Percentiles rank a stretch among this genome's conserved stretches.
phyloP scores from a whole-genome alignment of 2,329 filamentous ascomycete genomes.

The Scopulariopsis brevicaulis region DNA sequence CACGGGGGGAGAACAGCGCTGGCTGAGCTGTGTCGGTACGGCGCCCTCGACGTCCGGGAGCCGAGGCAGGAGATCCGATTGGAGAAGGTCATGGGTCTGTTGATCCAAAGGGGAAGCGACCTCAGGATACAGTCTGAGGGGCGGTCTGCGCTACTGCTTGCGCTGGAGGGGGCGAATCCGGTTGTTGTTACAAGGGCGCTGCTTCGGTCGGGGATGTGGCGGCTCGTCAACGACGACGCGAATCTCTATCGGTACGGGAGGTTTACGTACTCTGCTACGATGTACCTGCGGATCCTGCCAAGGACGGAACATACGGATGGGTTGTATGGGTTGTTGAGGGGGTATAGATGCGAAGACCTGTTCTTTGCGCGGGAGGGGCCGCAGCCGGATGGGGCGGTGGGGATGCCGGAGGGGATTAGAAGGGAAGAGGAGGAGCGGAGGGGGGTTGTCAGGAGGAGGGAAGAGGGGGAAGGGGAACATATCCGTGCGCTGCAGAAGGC shows the following conservation, averaged over 20 bases:
- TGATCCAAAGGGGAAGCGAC: slow-evolving; percentile 46
- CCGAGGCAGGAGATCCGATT: slow-evolving; percentile 38
- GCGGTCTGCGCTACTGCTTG: slow-evolving; percentile 48
- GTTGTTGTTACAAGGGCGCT: slow-evolving; percentile 43
- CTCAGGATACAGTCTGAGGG: slow-evolving; percentile 41
- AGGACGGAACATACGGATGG: slow-evolving; percentile 24
- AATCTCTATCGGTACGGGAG: slow-evolving; percentile 41
- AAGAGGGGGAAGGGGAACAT: slow-evolving; percentile 37
- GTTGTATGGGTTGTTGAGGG: slow-evolving; percentile 35
- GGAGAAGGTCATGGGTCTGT: slow-evolving; percentile 43
- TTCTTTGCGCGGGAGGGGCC: slow-evolving; percentile 41
- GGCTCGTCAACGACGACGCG: slow-evolving; percentile 47
- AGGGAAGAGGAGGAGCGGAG: slow-evolving; percentile 37
- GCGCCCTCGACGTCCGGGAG: slow-evolving; percentile 31
- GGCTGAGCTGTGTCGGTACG: slow-evolving; percentile 50
- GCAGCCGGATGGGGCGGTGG: slow-evolving; percentile 40
- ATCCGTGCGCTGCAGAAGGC: slow-evolving; percentile 32
- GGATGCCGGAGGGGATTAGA: slow-evolving; percentile 37
- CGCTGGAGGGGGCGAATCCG: slow-evolving; percentile 44
- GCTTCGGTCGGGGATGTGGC: slow-evolving; percentile 54
- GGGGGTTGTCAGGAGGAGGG: slow-evolving; percentile 30
- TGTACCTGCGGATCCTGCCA: slow-evolving; percentile 43
- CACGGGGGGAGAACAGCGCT: slow-evolving; percentile 53
- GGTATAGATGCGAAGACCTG: slow-evolving; percentile 39
- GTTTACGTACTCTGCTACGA: slow-evolving; percentile 52